These are phyloP conservation scores for Scorias spongiosa DNA, from an alignment of 2,329 filamentous ascomycete genomes.

Conservation along the genomic window DNA sequence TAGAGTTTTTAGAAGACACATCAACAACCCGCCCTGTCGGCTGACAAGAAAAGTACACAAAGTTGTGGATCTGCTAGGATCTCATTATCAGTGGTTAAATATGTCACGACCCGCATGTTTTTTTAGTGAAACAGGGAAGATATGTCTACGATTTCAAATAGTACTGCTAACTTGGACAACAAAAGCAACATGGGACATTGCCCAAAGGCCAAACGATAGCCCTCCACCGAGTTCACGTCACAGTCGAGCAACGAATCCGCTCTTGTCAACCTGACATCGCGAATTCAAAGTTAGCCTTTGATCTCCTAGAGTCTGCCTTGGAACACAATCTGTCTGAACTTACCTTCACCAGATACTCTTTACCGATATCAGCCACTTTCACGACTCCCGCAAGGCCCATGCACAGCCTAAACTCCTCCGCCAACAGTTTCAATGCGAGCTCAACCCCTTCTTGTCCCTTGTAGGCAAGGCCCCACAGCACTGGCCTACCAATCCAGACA, in stretches of 20 bases:
- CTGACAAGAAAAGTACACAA: no score
- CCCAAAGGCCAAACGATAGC: no score
- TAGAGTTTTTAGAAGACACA: no score
- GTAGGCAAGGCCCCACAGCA: constrained; percentile 34
- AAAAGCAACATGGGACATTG: no score
- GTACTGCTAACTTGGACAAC: no score
- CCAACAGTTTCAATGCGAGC: constrained; percentile 28
- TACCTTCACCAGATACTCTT: constrained; percentile 27
- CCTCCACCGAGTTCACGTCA: not conserved
- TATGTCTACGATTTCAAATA: no score
- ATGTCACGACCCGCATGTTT: no score
- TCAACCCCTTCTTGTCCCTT: constrained; percentile 24
- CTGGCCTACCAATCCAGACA: constrained; percentile 30
- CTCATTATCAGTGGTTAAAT: no score
- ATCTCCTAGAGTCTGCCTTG: no score
- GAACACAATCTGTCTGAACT: constrained; percentile 6
- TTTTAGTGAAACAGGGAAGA: no score
- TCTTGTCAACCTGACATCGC: constrained; percentile 11
- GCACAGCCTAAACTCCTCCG: constrained; percentile 23
- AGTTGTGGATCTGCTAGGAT: no score
- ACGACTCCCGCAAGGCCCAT: constrained; percentile 26
- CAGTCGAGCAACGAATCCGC: constrained; percentile 15
- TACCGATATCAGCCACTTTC: constrained; percentile 22
- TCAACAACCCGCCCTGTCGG: no score
- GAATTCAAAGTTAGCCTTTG: not conserved